Percentiles rank a stretch among this genome's conserved stretches.
phyloP scores from a whole-genome alignment of 352 stramenopile genomes.

The Pythium aristosporum region DNA sequence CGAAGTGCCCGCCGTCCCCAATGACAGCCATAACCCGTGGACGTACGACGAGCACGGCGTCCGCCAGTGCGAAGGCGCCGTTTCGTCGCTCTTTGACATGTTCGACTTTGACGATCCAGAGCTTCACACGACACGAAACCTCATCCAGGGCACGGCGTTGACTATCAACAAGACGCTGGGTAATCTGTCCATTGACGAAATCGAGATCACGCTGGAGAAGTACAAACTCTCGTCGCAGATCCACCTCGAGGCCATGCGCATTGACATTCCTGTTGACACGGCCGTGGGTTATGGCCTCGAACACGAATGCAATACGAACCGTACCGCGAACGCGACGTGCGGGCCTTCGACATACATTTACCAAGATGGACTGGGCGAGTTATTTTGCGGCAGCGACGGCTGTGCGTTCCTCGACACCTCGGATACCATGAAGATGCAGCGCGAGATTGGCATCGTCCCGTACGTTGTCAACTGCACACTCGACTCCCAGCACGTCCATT shows the following conservation, averaged over 20 bases:
- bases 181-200: slow-evolving; percentile 2
- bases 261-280: slow-evolving; percentile 12
- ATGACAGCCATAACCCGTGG: slow-evolving; percentile 22
- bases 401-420: slow-evolving; percentile 45
- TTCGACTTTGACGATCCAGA: slow-evolving; percentile 16
- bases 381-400: slow-evolving; percentile 34
- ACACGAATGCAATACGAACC: neutral
- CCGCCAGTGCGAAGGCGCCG: slow-evolving; percentile 40
- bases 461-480: slow-evolving; percentile 43
- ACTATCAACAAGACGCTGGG: slow-evolving; percentile 6
- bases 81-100: slow-evolving; percentile 37
- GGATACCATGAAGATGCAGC: slow-evolving; percentile 32
- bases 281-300: slow-evolving; percentile 10
- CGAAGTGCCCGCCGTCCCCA: neutral
- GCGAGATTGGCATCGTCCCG: slow-evolving; percentile 39
- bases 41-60: slow-evolving; percentile 30
- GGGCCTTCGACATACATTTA: neutral
- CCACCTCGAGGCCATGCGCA: slow-evolving; percentile 11
- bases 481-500: slow-evolving; percentile 26
- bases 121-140: neutral
- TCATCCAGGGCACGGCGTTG: neutral
- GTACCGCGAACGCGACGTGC: neutral
- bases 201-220: slow-evolving; percentile 11
- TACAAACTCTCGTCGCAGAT: slow-evolving; percentile 24
- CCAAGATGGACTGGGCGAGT: slow-evolving; percentile 28